Percentiles rank a stretch among this genome's conserved stretches.
These are phyloP conservation scores for Heimioporus punctisporus DNA, from an alignment of 1,284 basidiomycete species.

Conservation along the genomic window DNA sequence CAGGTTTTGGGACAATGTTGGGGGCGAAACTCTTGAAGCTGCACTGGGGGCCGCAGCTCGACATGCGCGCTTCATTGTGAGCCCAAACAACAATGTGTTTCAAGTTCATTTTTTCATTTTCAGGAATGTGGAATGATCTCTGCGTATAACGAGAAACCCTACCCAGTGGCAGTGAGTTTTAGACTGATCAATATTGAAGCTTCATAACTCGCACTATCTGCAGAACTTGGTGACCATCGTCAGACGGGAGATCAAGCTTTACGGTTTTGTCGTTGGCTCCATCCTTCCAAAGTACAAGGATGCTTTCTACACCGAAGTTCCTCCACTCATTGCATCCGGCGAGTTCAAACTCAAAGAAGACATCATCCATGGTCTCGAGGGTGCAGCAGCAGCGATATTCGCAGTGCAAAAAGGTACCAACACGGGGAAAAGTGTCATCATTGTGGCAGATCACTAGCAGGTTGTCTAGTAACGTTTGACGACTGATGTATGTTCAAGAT, in stretches of 20 bases:
- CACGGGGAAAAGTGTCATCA: conserved; percentile 17
- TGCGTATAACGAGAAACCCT: neutral
- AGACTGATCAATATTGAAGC: no score
- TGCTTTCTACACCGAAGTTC: neutral
- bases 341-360: conserved; percentile 18
- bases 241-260: neutral
- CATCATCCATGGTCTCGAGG: conserved; percentile 12
- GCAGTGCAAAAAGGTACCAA: conserved; percentile 23
- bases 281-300: neutral
- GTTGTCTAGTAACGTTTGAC: neutral
- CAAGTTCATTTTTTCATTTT: neutral
- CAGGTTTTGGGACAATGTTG: conserved; percentile 7
- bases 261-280: neutral
- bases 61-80: neutral
- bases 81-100: neutral
- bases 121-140: conserved; percentile 14
- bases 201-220: no score
- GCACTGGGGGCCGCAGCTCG: neutral
- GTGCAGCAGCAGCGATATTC: conserved; percentile 14
- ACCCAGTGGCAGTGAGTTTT: no score
- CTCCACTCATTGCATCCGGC: conserved; percentile 12
- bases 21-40: neutral
- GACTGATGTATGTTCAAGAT: no score
- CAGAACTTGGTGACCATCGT: no score
- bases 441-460: conserved; percentile 11